Base-by-base conservation (phyloP, 345 rosid species). In the Jatropha curcas region DNA sequence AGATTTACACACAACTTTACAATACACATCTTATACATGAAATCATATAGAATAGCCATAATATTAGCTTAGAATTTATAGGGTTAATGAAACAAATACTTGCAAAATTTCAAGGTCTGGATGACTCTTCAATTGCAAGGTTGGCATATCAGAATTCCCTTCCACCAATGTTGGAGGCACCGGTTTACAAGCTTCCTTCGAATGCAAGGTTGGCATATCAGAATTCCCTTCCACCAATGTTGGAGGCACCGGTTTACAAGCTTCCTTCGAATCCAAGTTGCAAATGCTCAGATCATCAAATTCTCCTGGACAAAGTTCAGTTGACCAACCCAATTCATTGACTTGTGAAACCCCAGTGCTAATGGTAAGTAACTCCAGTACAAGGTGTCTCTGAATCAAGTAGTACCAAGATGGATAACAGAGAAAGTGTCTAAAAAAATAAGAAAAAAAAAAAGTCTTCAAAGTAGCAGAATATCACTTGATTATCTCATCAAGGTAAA, bases 271-370 rank as follows among this genome's bases (percentile, higher is more conserved):
- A 53, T 79, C 84, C 75, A 86, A 82, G 84, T 77, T 76, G 82
- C 88, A 89, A 46, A 34, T 71, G 51, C 82, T 79, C 76, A 95
- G 82, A 72, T 88, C 85, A 56, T 78, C 71, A 74, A 87, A 85
- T 82, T 95, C 98, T 72, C 91, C 94, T 2, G 82, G 77, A 78
- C 91, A 92, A 72, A 95, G 92, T 86, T 89, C 96, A 66, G 60
- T 53, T 67, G 88, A 80, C 96, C 94, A 92, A 71, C 79, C 67
- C 45, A 67, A 71, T 65, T 76, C 79, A 14, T 71, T 72, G 27
- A 65, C 80, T 77, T 79, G 78, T 37, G 77, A 68, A 77, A 45
- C 86, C 76, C 89, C 90, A 74, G 67, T 75, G 80, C 87, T 80
- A 70, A 80, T 52, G 57, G 82, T 77, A 41, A 83, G 72, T 57